Evolutionary conservation across 1,139 yeast species (phyloP).

Genomic region (Saccharomycopsis phalli): DNA sequence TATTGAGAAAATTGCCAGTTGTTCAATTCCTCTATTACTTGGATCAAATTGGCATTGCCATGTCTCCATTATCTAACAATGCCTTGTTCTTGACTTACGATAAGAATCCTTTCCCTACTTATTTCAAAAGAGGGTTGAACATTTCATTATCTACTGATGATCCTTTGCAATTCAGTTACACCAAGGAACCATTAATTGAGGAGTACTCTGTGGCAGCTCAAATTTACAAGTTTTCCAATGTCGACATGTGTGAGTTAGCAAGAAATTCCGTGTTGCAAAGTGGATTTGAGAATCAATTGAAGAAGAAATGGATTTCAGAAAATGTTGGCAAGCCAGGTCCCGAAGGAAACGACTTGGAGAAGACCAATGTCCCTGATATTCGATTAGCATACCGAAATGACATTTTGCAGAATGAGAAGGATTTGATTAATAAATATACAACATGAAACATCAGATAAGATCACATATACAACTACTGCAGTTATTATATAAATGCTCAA

Average conservation of each 20-base stretch:
- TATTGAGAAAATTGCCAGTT: constrained; percentile 86
- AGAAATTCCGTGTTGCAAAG: constrained; percentile 80
- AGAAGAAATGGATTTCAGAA: constrained; percentile 88
- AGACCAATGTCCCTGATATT: constrained; percentile 89
- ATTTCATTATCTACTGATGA: constrained; percentile 91
- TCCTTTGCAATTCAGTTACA: constrained; percentile 89
- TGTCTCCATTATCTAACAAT: constrained; percentile 96
- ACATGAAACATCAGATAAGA: no score
- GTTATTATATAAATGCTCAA: no score
- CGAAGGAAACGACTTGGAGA: constrained; percentile 79
- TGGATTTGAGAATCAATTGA: constrained; percentile 82
- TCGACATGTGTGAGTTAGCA: constrained; percentile 92
- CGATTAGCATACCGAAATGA: constrained; percentile 77
- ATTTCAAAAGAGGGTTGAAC: constrained; percentile 86
- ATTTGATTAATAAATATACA: constrained; percentile 37
- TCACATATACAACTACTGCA: no score
- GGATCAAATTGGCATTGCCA: constrained; percentile 96
- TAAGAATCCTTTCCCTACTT: constrained; percentile 83
- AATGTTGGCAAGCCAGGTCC: constrained; percentile 53
- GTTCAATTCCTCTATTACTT: constrained; percentile 87
- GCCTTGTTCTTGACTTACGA: constrained; percentile 93
- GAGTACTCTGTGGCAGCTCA: constrained; percentile 98
- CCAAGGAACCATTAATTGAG: constrained; percentile 95
- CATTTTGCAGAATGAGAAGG: constrained; percentile 68
- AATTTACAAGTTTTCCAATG: constrained; percentile 85